Percentiles rank a stretch among this genome's conserved stretches.
Conservation (phyloP, 129 eudicot species). For the Cynara cardunculus region DNA sequence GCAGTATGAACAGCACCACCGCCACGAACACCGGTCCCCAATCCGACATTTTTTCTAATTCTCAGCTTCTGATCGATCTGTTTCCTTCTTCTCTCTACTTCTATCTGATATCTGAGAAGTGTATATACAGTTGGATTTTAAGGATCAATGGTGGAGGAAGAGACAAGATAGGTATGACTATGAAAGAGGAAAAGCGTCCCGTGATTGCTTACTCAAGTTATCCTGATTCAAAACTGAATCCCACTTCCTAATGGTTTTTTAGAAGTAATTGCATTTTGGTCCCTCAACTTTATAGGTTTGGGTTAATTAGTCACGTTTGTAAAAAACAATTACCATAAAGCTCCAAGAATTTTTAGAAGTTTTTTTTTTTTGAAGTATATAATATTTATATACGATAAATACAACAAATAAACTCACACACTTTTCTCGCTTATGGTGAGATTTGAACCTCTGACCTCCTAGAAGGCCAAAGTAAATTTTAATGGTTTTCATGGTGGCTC, state of each 20-base stretch:
- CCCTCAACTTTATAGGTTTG: not conserved
- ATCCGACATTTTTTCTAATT: conserved; percentile 46
- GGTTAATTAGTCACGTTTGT: not conserved
- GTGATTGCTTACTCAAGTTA: conserved; percentile 37
- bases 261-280: not conserved
- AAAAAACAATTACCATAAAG: not conserved
- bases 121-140: conserved; percentile 22
- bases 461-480: no score
- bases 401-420: no score
- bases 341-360: no score
- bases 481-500: not conserved
- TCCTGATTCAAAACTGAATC: conserved; percentile 32
- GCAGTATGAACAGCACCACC: conserved; percentile 70
- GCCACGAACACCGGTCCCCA: conserved; percentile 98
- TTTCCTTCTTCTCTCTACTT: not conserved
- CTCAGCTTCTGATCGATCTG: not conserved
- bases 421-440: no score
- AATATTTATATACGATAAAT: no score
- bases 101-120: not conserved
- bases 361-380: no score
- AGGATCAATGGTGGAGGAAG: conserved; percentile 31
- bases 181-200: conserved; percentile 28
- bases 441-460: no score
- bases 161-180: conserved; percentile 41
- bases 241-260: conserved; percentile 1